phyloP scores from a whole-genome alignment of 176 grass and related monocot genomes.

The Carex scoparia region DNA sequence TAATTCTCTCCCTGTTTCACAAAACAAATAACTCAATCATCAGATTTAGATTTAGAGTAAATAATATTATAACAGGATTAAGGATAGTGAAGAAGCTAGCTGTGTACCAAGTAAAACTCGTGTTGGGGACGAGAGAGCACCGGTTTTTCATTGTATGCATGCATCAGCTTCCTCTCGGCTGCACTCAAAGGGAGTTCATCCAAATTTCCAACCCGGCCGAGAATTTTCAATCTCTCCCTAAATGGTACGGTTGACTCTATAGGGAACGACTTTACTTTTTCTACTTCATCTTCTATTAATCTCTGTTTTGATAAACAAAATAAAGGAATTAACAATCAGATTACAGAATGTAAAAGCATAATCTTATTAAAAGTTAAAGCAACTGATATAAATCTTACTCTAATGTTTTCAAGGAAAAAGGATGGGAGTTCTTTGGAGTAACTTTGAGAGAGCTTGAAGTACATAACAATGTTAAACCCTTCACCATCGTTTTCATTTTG shows the following conservation, averaged over 20 bases:
- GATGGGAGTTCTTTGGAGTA: slow-evolving; percentile 89
- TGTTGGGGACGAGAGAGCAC: slow-evolving; percentile 95
- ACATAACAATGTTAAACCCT: slow-evolving; percentile 95
- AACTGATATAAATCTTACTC: slow-evolving; percentile 41
- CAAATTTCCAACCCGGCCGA: slow-evolving; percentile 79
- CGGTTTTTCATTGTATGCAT: slow-evolving; percentile 95
- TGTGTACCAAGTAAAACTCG: slow-evolving; percentile 70
- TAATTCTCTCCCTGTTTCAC: slow-evolving; percentile 76
- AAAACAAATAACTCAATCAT: slow-evolving; percentile 20
- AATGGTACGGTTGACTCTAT: slow-evolving; percentile 68
- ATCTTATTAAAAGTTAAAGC: not conserved
- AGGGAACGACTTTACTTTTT: slow-evolving; percentile 79
- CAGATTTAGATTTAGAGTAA: too few species aligned
- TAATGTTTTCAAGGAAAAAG: slow-evolving; percentile 74
- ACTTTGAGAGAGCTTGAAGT: slow-evolving; percentile 86
- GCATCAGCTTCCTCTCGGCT: slow-evolving; percentile 88
- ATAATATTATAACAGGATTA: too few species aligned
- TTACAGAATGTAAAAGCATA: not conserved
- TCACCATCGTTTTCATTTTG: slow-evolving; percentile 93
- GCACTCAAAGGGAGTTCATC: slow-evolving; percentile 90
- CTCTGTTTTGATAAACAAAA: slow-evolving; percentile 39
- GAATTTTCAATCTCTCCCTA: slow-evolving; percentile 90
- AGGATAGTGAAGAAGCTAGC: not conserved
- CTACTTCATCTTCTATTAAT: slow-evolving; percentile 73
- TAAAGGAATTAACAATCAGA: not conserved